Base-by-base conservation (phyloP, 2,329 filamentous ascomycete species). In the Fusarium paranaense region DNA sequence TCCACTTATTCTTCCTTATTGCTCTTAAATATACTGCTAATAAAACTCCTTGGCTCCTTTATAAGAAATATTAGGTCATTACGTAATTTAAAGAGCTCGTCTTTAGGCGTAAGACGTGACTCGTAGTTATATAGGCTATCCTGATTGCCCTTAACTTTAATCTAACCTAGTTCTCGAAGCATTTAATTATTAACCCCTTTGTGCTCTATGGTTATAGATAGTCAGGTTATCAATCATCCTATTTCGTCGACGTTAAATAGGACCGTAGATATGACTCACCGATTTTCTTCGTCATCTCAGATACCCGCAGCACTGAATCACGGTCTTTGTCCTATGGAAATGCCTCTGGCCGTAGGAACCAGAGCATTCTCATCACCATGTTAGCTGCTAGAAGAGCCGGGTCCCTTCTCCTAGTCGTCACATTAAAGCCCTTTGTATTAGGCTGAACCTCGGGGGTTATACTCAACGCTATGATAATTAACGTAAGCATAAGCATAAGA, bases 211-310 rank as follows among this genome's bases (percentile, higher is more conserved):
- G 13, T 63, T 54, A 40, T 10, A 52, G 22, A 56, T n/a, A 22
- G 27, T 22, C 3, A 22, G 3, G 22, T 22, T 22, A 22, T 22
- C 3, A 22, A 1, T 22, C 3, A 22, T 22, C 22, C 3, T 22
- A 22, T 22, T 22, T 22, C 2, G 1, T 22, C 3, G 0, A 22
- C 3, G 3, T 22, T 22, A 22, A 22, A 22, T 22, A 22, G 3
- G 22, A 22, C 3, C 2, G 2, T 35, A 32, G 30, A 32, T 32
- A 32, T 22, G 2, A 16, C 50, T 64, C 20, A 57, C 50, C 37
- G n/a, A 64, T 57, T 16, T 64, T 64, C 27, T 60, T 60, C 6
- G 42, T 52, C 42, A 65, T 65, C 56, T 65, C 22, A 22, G 32
- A 32, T 2, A 65, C 33, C 13, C 33, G 18, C 11, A 65, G 10